Evolutionary conservation across 1,139 yeast genomes (phyloP), one percentile per base, ranked within the genome.

Genomic region (Saccharomycopsis hybrid): DNA sequence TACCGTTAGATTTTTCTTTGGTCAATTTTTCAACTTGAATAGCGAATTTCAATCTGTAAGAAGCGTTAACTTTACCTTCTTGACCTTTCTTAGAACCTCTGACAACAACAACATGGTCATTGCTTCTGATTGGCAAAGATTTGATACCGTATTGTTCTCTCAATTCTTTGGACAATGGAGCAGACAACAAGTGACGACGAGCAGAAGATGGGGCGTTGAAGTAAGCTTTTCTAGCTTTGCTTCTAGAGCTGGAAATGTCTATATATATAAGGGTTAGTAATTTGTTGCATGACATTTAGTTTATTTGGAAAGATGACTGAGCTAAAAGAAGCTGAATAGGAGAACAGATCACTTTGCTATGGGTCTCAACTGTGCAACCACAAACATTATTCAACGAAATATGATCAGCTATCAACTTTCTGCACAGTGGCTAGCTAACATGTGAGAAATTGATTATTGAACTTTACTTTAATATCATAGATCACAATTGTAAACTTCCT

Each of bases 41-140:
- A 66, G 96, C 83, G 72, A 80, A 94, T 78, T 92, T 94, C 77
- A 92, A 86, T 86, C 99, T 92, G 96, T 94, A 94, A 65, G 92
- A 98, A 62, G 96, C 85, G 66, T 92, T 78, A 72, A 94, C 83
- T 80, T 89, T 88, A 77, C 98, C 99, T 80, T 92, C 98, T 69
- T 92, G 90, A 73, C 97, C 98, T 83, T 92, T 94, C 86, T 87
- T 86, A 69, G 98, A 86, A 71, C 99, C 99, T 79, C 99, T 92
- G 73, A 84, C 90, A 70, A 94, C 92, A 65, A 78, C 73, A 66
- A 94, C 96, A 76, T 86, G 92, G 73, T 94, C 99, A 65, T 90
- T 95, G 78, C 87, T 86, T 85, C 97, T 94, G 82, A 94, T 84
- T 75, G 99, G 99, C 65, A 94, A 78, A 64, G 97, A 78, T 73